phyloP scores from a whole-genome alignment of 2,329 filamentous ascomycete species.

The Fusarium nygamai region DNA sequence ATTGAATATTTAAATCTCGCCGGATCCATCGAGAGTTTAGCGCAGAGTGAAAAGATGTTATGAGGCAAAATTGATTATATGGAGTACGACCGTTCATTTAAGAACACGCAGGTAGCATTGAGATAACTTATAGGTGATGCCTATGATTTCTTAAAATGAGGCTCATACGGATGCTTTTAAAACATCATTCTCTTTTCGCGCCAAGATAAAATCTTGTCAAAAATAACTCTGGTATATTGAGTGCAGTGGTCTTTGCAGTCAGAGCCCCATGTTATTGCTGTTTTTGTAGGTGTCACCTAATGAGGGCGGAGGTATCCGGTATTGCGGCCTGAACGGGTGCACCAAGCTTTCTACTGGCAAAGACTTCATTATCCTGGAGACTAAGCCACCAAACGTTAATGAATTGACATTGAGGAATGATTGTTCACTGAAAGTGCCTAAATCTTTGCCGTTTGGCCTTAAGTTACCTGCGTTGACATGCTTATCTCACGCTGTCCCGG shows the following conservation, averaged over 20 bases:
- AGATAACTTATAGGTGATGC: neutral
- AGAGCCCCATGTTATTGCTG: neutral
- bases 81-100: accelerated
- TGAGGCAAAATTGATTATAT: accelerated
- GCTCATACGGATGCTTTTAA: neutral
- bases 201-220: too few relatives aligned
- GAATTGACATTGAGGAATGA: too few relatives aligned
- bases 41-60: accelerated
- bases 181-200: neutral
- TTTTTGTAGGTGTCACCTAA: too few relatives aligned
- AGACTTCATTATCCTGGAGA: accelerated
- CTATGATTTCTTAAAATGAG: neutral
- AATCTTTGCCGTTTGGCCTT: neutral
- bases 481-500: neutral
- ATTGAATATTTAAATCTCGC: neutral
- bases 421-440: accelerated
- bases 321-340: accelerated
- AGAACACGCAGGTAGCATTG: too few relatives aligned
- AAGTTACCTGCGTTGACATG: neutral
- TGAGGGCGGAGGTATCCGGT: accelerated
- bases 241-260: neutral
- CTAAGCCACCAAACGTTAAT: accelerated
- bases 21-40: too few relatives aligned
- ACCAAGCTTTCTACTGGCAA: neutral
- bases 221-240: neutral